Percentiles rank a stretch among this genome's conserved stretches.
Evolutionary conservation across 495 filamentous ascomycete species (phyloP).

Genomic region (Daldinia bambusicola): DNA sequence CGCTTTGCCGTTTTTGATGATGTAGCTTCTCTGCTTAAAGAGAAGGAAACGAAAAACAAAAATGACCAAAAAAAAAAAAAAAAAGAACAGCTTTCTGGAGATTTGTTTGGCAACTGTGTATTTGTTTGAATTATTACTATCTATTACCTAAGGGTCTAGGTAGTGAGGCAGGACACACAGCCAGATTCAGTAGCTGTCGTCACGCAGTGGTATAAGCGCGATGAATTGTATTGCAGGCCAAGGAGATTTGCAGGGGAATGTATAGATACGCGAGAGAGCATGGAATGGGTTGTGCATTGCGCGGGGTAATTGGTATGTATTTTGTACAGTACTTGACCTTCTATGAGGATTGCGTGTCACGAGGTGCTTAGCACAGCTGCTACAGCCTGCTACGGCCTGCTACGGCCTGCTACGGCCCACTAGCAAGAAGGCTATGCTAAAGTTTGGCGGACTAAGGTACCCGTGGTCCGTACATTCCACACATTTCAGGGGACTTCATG

Average conservation of each 20-base stretch:
- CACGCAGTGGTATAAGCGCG: slow-evolving; percentile 16
- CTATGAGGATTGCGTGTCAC: slow-evolving; percentile 8
- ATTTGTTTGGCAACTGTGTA: slow-evolving; percentile 31
- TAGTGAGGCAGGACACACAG: slow-evolving; percentile 42
- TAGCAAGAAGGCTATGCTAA: slow-evolving; percentile 4
- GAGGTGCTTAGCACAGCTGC: not conserved
- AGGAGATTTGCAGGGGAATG: not conserved
- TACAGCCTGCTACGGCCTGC: not conserved
- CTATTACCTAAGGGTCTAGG: slow-evolving; percentile 1
- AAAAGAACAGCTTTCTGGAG: slow-evolving; percentile 15
- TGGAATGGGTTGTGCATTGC: not conserved
- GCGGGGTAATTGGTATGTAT: not conserved
- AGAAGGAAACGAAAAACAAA: slow-evolving; percentile 18
- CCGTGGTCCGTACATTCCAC: slow-evolving; percentile 1
- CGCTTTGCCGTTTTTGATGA: slow-evolving; percentile 15
- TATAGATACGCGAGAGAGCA: not conserved
- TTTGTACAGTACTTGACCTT: not conserved
- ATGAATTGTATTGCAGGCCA: slow-evolving; percentile 14
- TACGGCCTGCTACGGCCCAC: not conserved
- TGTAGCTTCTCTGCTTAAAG: not conserved
- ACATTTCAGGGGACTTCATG: not conserved
- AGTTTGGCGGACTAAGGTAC: slow-evolving; percentile 11
- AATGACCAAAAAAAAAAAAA: slow-evolving; percentile 12
- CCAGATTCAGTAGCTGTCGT: slow-evolving; percentile 26
- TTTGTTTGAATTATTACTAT: slow-evolving; percentile 36